phyloP scores from a whole-genome alignment of 1,284 basidiomycete genomes.

The Melampsora larici-populina region DNA sequence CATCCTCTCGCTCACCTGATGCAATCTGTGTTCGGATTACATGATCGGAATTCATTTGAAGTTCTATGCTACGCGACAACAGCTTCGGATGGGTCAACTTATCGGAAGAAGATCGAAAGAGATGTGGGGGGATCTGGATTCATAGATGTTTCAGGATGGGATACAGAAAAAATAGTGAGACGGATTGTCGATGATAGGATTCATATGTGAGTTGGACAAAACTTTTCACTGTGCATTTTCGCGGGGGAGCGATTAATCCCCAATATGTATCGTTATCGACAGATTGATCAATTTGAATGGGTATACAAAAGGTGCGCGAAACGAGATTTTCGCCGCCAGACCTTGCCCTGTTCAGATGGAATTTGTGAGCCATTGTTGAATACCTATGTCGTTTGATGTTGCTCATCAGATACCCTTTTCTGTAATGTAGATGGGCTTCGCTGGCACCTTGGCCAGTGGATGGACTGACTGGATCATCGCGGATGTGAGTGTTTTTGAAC shows the following conservation, averaged over 20 bases:
- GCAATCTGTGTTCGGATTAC: constrained; percentile 63
- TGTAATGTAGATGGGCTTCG: constrained; percentile 58
- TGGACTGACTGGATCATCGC: constrained; percentile 65
- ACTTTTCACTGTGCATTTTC: not conserved
- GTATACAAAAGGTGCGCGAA: constrained; percentile 66
- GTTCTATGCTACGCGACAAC: constrained; percentile 63
- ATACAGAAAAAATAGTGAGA: constrained; percentile 57
- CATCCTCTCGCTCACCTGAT: constrained; percentile 65
- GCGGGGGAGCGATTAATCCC: not conserved
- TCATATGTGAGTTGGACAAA: constrained; percentile 58
- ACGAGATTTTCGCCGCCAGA: constrained; percentile 64
- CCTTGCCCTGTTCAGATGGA: constrained; percentile 64
- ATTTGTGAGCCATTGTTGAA: constrained; percentile 54
- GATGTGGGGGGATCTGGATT: constrained; percentile 57
- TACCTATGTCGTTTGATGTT: not conserved
- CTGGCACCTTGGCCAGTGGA: constrained; percentile 61
- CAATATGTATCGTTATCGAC: not conserved
- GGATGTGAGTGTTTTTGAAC: constrained; percentile 38
- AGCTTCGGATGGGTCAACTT: constrained; percentile 60
- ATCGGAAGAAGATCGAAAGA: constrained; percentile 60
- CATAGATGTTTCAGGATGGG: constrained; percentile 60
- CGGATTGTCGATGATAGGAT: constrained; percentile 60
- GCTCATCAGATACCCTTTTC: not conserved
- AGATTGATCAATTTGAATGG: constrained; percentile 63
- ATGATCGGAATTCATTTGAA: constrained; percentile 59